Conservation (phyloP, 148 eudicot genomes). For the Fagopyrum tataricum region DNA sequence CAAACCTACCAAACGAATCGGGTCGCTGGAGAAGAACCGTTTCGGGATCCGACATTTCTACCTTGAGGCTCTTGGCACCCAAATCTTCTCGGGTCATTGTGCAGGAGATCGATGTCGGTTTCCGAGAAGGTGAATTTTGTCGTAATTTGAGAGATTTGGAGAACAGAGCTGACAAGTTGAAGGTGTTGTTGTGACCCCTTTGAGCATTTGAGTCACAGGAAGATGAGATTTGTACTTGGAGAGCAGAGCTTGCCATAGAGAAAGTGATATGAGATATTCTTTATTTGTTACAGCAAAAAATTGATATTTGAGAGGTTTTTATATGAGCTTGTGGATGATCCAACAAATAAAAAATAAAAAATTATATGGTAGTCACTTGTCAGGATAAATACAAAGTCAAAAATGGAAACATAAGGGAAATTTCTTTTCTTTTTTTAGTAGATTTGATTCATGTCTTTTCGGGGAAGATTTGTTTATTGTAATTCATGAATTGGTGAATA, state of each 20-base stretch:
- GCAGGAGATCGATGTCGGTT: slow-evolving; percentile 27
- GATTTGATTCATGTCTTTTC: no score
- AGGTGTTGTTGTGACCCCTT: not conserved
- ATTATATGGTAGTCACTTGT: no score
- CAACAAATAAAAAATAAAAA: no score
- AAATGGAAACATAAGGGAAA: no score
- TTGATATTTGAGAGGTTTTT: no score
- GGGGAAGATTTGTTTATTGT: no score
- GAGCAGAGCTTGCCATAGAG: slow-evolving; percentile 39
- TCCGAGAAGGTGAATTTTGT: slow-evolving; percentile 4
- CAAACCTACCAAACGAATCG: slow-evolving; percentile 43
- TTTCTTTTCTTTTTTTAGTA: no score
- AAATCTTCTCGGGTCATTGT: slow-evolving; percentile 23
- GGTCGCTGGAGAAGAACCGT: slow-evolving; percentile 39
- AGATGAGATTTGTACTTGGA: slow-evolving; percentile 17
- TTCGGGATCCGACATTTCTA: slow-evolving; percentile 10
- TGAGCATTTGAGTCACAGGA: slow-evolving; percentile 23
- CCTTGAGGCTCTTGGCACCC: slow-evolving; percentile 10
- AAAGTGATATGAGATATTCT: slow-evolving; percentile 5
- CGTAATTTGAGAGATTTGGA: slow-evolving; percentile 25
- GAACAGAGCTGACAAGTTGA: slow-evolving; percentile 14
- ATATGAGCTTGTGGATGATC: no score
- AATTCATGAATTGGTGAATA: no score
- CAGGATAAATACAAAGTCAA: no score
- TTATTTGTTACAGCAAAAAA: no score